Base-by-base conservation (phyloP, 345 rosid species). In the Eucalyptus erythrocorys region DNA sequence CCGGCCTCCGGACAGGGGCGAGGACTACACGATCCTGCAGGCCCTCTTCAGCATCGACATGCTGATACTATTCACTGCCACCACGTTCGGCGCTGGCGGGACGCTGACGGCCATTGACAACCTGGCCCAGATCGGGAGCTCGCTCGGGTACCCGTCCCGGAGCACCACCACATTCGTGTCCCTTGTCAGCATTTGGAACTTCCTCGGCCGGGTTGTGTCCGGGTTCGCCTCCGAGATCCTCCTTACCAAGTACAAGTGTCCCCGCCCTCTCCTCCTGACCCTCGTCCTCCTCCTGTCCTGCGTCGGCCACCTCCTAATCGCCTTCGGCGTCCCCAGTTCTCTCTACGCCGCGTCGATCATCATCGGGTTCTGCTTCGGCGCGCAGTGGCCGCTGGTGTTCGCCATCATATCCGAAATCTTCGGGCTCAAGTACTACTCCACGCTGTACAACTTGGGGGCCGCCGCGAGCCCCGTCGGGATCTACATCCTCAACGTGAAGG, bases 381-480 rank as follows among this genome's bases (percentile, higher is more conserved):
- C 93, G 7, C 93, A 90, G 86, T 89, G 91, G 93, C 94, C 94
- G 6, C 86, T 91, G 24, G 13, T 93, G 27, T 91, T 88, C 21
- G 94, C 94, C 6, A 92, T 92, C 64, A 90, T 91, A 81, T 91
- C 94, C 8, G 92, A 92, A 50, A 68, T 92, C 32, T 93, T 93
- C 59, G 93, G 94, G 22, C 93, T 93, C 87, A 93, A 93, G 88
- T 90, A 91, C 88, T 93, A 91, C 91, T 91, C 93, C 24, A 92
- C 93, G 14, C 86, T 91, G 86, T 92, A 89, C 86, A 91, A 92
- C 85, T 71, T 89, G 1, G 91, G 94, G 3, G 88, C 89, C 1
- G 85, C 53, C 53, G 91, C 94, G 3, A 93, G 94, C 87, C 94
- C 94, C 2, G 84, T 93, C 24, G 93, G 92, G 15, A 55, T 89